Base-by-base conservation (phyloP, 805 yeast genomes). In the Lachancea kluyveri region DNA sequence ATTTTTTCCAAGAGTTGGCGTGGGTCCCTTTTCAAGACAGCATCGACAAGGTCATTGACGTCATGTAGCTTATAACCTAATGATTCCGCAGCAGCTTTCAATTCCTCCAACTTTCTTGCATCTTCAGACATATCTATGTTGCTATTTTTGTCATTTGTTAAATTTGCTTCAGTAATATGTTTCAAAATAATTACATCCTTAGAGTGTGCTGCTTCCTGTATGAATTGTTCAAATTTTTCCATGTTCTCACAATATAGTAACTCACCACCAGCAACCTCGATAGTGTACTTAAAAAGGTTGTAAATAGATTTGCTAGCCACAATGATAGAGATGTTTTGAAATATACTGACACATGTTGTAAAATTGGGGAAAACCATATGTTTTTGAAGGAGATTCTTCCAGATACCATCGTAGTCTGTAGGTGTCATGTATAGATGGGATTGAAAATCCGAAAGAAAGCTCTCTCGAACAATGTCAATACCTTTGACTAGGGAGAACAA, bases 11-110 rank as follows among this genome's bases (percentile, higher is more conserved):
- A 26, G 5, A 52, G 21, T 4, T 19, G 6, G 4, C 24, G 34
- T 7, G 33, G 7, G 23, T 51, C 39, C 11, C 47, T 32, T 1
- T 43, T 29, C 8, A 43, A 30, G 2, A 55, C 48, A 5, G 57
- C 46, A 12, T 43, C 39, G 17, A 52, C 42, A 21, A 61, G 36
- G 28, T 56, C 59, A n/a, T 51, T 49, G 5, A 49, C 39, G 3
- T 51, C 46, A 8, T 48, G 35, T 3, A 49, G 27, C 26, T 41
- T 42, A 4, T 41, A 21, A 2, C 50, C 52, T 7, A 50, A 31
- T 3, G 32, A 21, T 20, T 40, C 39, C 6, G 43, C 49, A 13
- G 42, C 45, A 5, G 40, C 44, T 13, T 41, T 41, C 36, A 46
- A 28, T 1, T 25, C 19, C 21, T 31, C 25, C 10, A 45, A 25